Evolutionary conservation across 2,329 filamentous ascomycete genomes (phyloP), one percentile per base, ranked within the genome.

Genomic region (Daldinia sp.): DNA sequence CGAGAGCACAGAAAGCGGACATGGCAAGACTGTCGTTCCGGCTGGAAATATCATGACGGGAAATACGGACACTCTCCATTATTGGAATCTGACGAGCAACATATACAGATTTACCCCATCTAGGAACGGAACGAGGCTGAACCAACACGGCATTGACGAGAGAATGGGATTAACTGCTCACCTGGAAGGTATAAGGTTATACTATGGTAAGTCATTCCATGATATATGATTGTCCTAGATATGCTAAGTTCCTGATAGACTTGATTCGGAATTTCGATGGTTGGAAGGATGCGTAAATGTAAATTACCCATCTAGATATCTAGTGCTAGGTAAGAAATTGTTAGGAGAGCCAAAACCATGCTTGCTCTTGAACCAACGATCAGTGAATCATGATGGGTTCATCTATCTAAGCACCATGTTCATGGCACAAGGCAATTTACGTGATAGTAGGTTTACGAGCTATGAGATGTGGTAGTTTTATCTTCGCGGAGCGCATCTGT

Each of bases 51-150:
- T 83, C 50, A 83, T 83, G 81, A 83, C 81, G 1, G 82, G 81
- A 0, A 85, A 85, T 52, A 84, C 83, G 0, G 83, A 85, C 59
- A 85, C 83, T 1, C 71, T 78, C 3, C 82, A 83, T 65, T 85
- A 84, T 67, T 85, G 82, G 82, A 72, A 77, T 35, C 63, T 84
- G 62, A 81, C 81, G n/a, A 76, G 78, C 63, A 80, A 84, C 54
- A 84, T 85, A 7, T 85, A 83, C 67, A 75, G 83, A 1, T 85
- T 82, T 69, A 81, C 77, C 11, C 81, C 82, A 1, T 78, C 79
- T 1, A 80, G 81, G 55, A 77, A 78, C 21, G 77, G 75, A 0
- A 78, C 78, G 0, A 52, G 79, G 32, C 68, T 78, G 7, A 82
- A 82, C 54, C 80, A 81, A 6, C 82, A 84, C 68, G 83, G 82